phyloP scores from a whole-genome alignment of 1,139 yeast species.

The Pichia sp. region DNA sequence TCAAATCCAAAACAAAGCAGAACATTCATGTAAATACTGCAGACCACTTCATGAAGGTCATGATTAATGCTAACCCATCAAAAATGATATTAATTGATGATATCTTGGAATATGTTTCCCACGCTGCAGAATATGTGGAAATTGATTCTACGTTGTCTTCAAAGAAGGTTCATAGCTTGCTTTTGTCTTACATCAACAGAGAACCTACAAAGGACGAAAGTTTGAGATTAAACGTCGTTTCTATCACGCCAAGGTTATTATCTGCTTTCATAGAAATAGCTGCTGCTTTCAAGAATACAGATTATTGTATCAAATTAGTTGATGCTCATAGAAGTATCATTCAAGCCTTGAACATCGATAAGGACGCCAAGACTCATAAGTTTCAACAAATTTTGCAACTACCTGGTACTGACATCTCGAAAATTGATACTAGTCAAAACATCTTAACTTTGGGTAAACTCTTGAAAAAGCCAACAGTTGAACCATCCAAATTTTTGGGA shows the following conservation, averaged over 20 bases:
- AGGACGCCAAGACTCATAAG: slow-evolving; percentile 54
- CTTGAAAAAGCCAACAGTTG: slow-evolving; percentile 52
- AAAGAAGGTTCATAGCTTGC: slow-evolving; percentile 46
- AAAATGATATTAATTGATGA: slow-evolving; percentile 56
- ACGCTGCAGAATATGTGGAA: slow-evolving; percentile 57
- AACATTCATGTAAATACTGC: slow-evolving; percentile 86
- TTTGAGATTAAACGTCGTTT: slow-evolving; percentile 51
- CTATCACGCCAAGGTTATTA: slow-evolving; percentile 62
- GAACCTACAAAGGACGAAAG: slow-evolving; percentile 27
- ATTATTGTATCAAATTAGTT: slow-evolving; percentile 54
- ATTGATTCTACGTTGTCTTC: slow-evolving; percentile 39
- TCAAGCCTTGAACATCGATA: slow-evolving; percentile 66
- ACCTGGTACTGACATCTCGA: slow-evolving; percentile 54
- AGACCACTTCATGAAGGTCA: slow-evolving; percentile 55
- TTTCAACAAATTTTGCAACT: slow-evolving; percentile 56
- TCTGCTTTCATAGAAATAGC: slow-evolving; percentile 79
- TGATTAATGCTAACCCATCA: slow-evolving; percentile 74
- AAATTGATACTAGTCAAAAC: slow-evolving; percentile 40
- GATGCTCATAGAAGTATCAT: slow-evolving; percentile 69
- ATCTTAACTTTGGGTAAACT: slow-evolving; percentile 65
- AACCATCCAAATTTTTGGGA: slow-evolving; percentile 47
- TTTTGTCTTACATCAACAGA: slow-evolving; percentile 57
- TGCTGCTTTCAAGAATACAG: slow-evolving; percentile 68
- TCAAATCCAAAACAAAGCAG: slow-evolving; percentile 73
- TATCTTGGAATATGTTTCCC: slow-evolving; percentile 57